These are phyloP conservation scores for Astragalus glycyphyllos DNA, from an alignment of 306 rosid species.

Conservation along the genomic window DNA sequence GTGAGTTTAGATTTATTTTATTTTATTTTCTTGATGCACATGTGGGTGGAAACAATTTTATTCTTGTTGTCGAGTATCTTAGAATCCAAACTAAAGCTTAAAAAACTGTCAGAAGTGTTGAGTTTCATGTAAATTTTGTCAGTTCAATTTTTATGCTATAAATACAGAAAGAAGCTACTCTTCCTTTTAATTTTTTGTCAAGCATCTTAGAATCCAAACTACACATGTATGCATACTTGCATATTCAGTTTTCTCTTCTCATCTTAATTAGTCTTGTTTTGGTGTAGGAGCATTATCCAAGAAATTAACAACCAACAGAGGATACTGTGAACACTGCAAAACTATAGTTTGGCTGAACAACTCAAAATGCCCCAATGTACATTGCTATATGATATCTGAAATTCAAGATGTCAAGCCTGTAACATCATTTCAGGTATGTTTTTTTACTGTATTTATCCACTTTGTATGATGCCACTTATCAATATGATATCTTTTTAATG, in stretches of 20 bases:
- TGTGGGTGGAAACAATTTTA: conserved; percentile 5
- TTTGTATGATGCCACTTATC: background rate
- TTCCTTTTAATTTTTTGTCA: too few relatives aligned
- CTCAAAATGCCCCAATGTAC: conserved; percentile 62
- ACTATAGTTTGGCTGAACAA: conserved; percentile 72
- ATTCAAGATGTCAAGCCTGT: conserved; percentile 62
- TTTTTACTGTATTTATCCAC: conserved; percentile 13
- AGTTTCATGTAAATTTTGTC: conserved; percentile 7
- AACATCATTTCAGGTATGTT: conserved; percentile 63
- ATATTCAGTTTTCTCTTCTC: conserved; percentile 27
- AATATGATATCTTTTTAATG: background rate
- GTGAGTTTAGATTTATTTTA: background rate
- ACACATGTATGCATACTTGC: conserved; percentile 25
- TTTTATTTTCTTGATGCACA: background rate
- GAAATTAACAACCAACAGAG: conserved; percentile 64
- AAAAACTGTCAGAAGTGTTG: conserved; percentile 27
- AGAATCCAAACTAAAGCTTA: conserved; percentile 2
- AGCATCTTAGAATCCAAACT: too few relatives aligned
- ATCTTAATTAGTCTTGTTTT: conserved; percentile 31
- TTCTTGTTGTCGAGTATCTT: conserved; percentile 11
- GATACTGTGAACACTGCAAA: conserved; percentile 76
- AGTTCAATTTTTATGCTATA: conserved; percentile 5
- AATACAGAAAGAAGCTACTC: background rate
- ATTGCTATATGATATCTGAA: conserved; percentile 45
- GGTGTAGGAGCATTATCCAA: conserved; percentile 57